Evolutionary conservation across 73 alveolate genomes (phyloP), one percentile per base, ranked within the genome.

Genomic region (Chromera velia): DNA sequence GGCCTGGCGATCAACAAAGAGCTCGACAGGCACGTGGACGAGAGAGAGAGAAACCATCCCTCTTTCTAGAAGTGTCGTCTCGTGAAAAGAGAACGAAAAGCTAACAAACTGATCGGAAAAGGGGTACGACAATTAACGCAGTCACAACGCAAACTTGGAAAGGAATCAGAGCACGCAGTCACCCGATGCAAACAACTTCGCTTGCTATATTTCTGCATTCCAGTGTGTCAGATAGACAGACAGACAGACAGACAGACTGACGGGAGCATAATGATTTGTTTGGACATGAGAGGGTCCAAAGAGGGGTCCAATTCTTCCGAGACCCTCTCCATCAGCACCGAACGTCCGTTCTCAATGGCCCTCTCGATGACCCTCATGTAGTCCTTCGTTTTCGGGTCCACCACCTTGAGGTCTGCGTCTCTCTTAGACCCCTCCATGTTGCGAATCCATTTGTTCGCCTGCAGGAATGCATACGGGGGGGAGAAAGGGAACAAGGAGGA

Each of bases 221-320:
- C 65, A 13, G 65, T 46, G 65, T 46, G 65, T 10, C 9, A 10
- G 65, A 10, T 46, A 19, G 65, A 46, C 65, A 46, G n/a, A 10
- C 19, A 13, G 65, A 46, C 19, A 19, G 65, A 9, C 46, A 28
- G 73, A 4, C 48, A 46, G 34, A 77, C 85, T 30, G 79, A 77
- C 1, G 79, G 79, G 47, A 0, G 67, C 79, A 47, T 73, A 65
- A 79, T 79, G 81, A 90, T 63, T 62, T 94, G 85, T 75, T 93
- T 93, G 45, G 93, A 92, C 63, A 97, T 88, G 81, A 97, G 91
- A 66, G 99, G 98, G 82, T 97, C 99, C 33, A 97, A 92, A 0
- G 98, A 88, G n/a, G 98, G 97, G 87, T 97, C 99, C 73, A 96
- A 78, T 70, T 96, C 99, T 86, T 97, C 96, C 70, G 90, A 98